phyloP scores from a whole-genome alignment of 1,139 yeast genomes.

The Kodamaea suecica region DNA sequence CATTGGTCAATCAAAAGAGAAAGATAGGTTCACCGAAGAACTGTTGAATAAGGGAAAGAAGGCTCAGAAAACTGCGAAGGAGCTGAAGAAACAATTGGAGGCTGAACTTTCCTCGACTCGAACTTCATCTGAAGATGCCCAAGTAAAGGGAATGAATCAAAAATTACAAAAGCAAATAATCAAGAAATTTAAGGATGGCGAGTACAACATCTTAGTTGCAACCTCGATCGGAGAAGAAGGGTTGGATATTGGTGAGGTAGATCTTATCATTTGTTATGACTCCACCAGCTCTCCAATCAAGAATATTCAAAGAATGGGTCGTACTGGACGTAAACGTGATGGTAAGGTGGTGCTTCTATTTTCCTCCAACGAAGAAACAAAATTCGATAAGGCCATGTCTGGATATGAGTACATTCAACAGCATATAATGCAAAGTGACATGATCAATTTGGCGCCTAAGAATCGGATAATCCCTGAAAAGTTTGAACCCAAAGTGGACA shows the following conservation, averaged over 20 bases:
- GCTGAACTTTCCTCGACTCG: constrained; percentile 7
- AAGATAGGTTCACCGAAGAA: constrained; percentile 60
- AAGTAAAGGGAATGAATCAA: constrained; percentile 64
- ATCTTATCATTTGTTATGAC: constrained; percentile 86
- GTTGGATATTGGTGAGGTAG: constrained; percentile 96
- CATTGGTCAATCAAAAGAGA: constrained; percentile 73
- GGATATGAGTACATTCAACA: constrained; percentile 80
- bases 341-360: constrained; percentile 80
- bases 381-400: constrained; percentile 81
- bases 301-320: constrained; percentile 92
- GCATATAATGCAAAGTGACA: constrained; percentile 46
- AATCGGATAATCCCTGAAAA: constrained; percentile 66
- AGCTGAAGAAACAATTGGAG: constrained; percentile 18
- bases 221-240: constrained; percentile 99
- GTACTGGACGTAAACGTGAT: constrained; percentile 93
- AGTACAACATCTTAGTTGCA: constrained; percentile 78
- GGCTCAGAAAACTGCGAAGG: constrained; percentile 23
- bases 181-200: constrained; percentile 66
- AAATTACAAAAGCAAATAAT: constrained; percentile 71
- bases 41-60: constrained; percentile 29
- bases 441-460: constrained; percentile 42
- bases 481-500: constrained; percentile 53
- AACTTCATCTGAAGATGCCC: constrained; percentile 53
- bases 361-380: constrained; percentile 72
- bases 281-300: constrained; percentile 93